Base-by-base conservation (phyloP, 1,139 yeast genomes). In the Debaryomyces subglobosus region DNA sequence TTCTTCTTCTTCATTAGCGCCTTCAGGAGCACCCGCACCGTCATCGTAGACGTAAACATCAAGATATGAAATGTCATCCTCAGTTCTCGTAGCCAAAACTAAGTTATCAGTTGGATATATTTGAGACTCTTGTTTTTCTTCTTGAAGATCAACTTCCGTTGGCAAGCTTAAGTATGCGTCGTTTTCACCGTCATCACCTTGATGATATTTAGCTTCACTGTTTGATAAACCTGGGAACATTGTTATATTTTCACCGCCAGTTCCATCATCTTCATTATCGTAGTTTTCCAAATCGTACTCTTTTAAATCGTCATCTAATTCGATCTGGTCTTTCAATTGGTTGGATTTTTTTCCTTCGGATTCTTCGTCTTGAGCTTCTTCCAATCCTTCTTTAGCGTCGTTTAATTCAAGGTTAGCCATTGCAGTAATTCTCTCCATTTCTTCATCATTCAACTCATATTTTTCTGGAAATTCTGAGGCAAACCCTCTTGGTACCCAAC, bases 401-500 rank as follows among this genome's bases (percentile, higher is more conserved):
- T 79, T 80, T 49, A 94, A 72, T 64, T 91, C 91, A 59, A 92
- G 74, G 53, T 86, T 81, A 39, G 98, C 96, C 81, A 94, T 79
- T 55, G 85, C 84, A 53, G 86, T 83, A 63, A 94, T 91, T 69
- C 97, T 82, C 51, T 84, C 95, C 89, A 94, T 86, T 69, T 94
- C 99, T 51, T 81, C 95, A 55, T 94, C 98, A 59, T 91, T 85
- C 51, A 94, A 73, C 57, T 89, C 96, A 62, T 90, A 91, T 63
- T 88, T 82, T 59, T 84, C 89, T 4, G 99, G 99, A 63, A 86
- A 89, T 66, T 92, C 97, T 35, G 96, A 82, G 25, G 99, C 96
- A 66, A 80, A 88, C 9, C 99, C 99, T 62, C 97, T 82, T 44
- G 98, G 98, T 30, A 94, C 97, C 98, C 99, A 94, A 45, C 86